These are phyloP conservation scores for Sonneratia caseolaris DNA, from an alignment of 345 rosid species.

Conservation along the genomic window DNA sequence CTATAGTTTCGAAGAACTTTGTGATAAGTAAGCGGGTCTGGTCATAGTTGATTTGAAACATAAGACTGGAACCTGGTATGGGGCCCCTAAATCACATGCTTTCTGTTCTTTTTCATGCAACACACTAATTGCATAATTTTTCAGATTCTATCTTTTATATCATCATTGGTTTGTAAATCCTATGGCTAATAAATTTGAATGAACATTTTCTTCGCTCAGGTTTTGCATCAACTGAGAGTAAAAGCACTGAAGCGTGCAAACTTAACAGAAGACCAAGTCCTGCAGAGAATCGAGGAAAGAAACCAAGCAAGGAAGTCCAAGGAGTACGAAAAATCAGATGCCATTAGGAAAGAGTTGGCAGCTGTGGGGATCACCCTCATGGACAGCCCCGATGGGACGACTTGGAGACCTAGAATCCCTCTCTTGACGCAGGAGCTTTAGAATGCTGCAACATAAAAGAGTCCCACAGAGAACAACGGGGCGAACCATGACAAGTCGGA, in stretches of 20 bases:
- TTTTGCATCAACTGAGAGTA: constrained; percentile 58
- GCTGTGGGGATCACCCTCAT: constrained; percentile 69
- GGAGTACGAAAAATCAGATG: constrained; percentile 79
- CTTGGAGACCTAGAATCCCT: constrained; percentile 84
- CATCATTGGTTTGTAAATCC: too few relatives aligned
- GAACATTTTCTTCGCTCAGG: constrained; percentile 30
- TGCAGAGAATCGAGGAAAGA: constrained; percentile 56
- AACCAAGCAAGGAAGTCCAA: constrained; percentile 59
- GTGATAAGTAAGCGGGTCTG: too few relatives aligned
- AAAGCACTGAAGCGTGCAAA: constrained; percentile 70
- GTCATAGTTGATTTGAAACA: too few relatives aligned
- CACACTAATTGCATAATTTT: background rate
- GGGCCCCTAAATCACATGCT: too few relatives aligned
- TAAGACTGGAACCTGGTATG: too few relatives aligned
- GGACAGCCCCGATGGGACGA: constrained; percentile 75
- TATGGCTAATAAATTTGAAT: background rate
- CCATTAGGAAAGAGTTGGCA: constrained; percentile 69
- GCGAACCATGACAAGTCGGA: too few relatives aligned
- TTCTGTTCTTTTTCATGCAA: too few relatives aligned
- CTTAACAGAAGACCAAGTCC: constrained; percentile 47
- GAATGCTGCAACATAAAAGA: constrained; percentile 12
- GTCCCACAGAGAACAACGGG: too few relatives aligned
- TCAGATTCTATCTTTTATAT: too few relatives aligned
- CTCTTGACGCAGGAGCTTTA: constrained; percentile 54
- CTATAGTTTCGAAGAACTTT: too few relatives aligned